Conservation (phyloP, 2,329 filamentous ascomycete species). For the Diplodia intermedia region DNA sequence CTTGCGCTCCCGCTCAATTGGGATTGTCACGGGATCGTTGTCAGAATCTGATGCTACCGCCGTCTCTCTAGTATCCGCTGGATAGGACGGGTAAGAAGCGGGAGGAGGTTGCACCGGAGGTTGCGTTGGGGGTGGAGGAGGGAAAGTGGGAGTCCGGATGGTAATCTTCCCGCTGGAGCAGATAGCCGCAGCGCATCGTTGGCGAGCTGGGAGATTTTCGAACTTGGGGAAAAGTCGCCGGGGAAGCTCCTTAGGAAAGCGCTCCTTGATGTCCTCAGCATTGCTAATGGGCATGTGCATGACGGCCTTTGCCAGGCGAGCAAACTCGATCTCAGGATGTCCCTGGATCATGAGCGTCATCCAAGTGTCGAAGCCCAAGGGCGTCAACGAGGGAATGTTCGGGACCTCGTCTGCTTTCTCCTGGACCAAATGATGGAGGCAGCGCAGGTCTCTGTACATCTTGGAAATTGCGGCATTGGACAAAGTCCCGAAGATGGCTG, state of each 20-base stretch:
- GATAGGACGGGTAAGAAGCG: constrained; percentile 42
- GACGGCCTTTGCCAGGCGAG: constrained; percentile 72
- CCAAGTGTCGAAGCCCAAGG: constrained; percentile 63
- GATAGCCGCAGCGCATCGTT: constrained; percentile 67
- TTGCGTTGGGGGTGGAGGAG: constrained; percentile 39
- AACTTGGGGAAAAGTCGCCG: constrained; percentile 72
- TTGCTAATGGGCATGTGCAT: constrained; percentile 74
- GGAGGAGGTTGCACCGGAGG: constrained; percentile 35
- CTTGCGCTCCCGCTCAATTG: constrained; percentile 70
- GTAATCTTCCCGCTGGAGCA: constrained; percentile 54
- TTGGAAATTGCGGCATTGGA: constrained; percentile 50
- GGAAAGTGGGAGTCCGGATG: constrained; percentile 47
- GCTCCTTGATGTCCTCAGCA: constrained; percentile 68
- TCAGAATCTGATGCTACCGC: constrained; percentile 51
- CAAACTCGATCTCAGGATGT: constrained; percentile 76
- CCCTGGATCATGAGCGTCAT: constrained; percentile 75
- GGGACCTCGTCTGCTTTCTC: constrained; percentile 39
- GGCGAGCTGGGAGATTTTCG: constrained; percentile 64
- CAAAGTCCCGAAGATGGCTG: constrained; percentile 54
- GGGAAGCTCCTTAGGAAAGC: constrained; percentile 80
- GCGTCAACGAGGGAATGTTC: constrained; percentile 55
- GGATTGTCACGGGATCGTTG: constrained; percentile 52
- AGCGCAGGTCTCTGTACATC: constrained; percentile 56
- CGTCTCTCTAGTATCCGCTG: constrained; percentile 37
- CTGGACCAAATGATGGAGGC: constrained; percentile 58